Percentiles rank a stretch among this genome's conserved stretches.
Evolutionary conservation across 2,329 filamentous ascomycete species (phyloP).

Genomic region (Clarireedia monteithiana): DNA sequence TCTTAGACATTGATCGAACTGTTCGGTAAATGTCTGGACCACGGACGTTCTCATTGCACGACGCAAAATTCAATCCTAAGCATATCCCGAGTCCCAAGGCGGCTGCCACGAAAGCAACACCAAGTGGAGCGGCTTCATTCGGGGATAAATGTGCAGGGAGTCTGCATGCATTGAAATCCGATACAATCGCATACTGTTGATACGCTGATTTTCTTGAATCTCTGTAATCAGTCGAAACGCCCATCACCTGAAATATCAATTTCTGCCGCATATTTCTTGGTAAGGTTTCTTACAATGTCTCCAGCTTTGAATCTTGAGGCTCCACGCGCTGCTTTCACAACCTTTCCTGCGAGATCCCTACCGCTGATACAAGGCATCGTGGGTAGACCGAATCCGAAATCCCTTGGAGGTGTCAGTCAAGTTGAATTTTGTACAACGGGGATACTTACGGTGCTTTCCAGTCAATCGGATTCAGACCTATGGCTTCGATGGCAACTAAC

Average conservation of each 20-base stretch:
- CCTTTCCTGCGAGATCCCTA: conserved; percentile 55
- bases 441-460: conserved; percentile 72
- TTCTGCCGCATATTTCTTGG: conserved; percentile 18
- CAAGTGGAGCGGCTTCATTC: conserved; percentile 23
- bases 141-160: conserved; percentile 18
- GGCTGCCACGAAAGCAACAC: conserved; percentile 47
- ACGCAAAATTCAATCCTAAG: conserved; percentile 57
- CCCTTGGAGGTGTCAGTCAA: conserved; percentile 14
- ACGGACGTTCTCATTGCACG: conserved; percentile 32
- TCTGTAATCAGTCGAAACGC: conserved; percentile 27
- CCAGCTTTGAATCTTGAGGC: conserved; percentile 44
- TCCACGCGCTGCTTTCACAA: conserved; percentile 41
- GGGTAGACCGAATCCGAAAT: conserved; percentile 27
- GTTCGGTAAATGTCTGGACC: conserved; percentile 51
- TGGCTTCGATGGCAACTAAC: conserved; percentile 47
- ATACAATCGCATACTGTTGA: conserved; percentile 44
- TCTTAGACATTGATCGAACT: conserved; percentile 38
- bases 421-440: conserved; percentile 35
- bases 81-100: conserved; percentile 60
- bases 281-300: conserved; percentile 38
- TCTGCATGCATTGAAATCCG: conserved; percentile 26
- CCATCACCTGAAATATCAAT: conserved; percentile 29
- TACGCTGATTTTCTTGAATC: conserved; percentile 26
- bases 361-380: conserved; percentile 26
- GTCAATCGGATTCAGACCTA: conserved; percentile 71